A percentile compares a stretch with the other conserved stretches of the same genome.
phyloP scores from a whole-genome alignment of 352 stramenopile genomes.

The Globisporangium cystogenes region DNA sequence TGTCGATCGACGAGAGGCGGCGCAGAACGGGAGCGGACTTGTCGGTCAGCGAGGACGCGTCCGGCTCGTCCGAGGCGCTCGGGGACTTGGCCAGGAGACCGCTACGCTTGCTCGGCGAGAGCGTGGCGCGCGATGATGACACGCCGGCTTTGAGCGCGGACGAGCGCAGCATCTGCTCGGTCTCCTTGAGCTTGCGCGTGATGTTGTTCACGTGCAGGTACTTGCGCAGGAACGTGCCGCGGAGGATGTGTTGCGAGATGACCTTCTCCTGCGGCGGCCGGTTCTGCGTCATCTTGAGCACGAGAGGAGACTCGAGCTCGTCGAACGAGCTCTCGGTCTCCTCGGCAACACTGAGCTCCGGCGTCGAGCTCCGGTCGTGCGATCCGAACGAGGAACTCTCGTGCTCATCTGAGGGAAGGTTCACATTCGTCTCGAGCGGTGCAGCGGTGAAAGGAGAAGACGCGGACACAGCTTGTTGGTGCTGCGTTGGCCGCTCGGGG shows the following conservation, averaged over 20 bases:
- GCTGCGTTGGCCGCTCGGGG: background rate
- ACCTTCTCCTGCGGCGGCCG: slow-evolving; percentile 31
- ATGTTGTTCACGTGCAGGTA: slow-evolving; percentile 64
- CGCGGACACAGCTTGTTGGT: background rate
- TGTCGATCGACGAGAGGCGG: slow-evolving; percentile 51
- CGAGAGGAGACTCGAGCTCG: slow-evolving; percentile 22
- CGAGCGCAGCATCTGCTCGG: slow-evolving; percentile 34
- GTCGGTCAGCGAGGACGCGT: slow-evolving; percentile 6
- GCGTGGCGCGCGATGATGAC: slow-evolving; percentile 1
- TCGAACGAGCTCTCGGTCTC: slow-evolving; percentile 5
- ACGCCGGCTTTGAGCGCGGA: slow-evolving; percentile 22
- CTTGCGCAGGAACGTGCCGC: slow-evolving; percentile 56
- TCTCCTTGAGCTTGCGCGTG: slow-evolving; percentile 58
- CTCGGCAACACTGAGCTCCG: background rate
- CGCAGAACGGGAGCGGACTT: slow-evolving; percentile 23
- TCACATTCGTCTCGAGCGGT: background rate
- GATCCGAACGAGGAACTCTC: background rate
- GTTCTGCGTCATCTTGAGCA: slow-evolving; percentile 24
- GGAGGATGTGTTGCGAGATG: slow-evolving; percentile 52
- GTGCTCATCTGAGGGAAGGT: background rate
- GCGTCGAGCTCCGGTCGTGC: background rate
- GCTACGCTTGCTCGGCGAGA: background rate
- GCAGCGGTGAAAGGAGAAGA: background rate
- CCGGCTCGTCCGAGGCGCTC: slow-evolving; percentile 6
- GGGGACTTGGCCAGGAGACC: background rate